phyloP scores from a whole-genome alignment of 129 eudicot genomes.

The Apium graveolens region DNA sequence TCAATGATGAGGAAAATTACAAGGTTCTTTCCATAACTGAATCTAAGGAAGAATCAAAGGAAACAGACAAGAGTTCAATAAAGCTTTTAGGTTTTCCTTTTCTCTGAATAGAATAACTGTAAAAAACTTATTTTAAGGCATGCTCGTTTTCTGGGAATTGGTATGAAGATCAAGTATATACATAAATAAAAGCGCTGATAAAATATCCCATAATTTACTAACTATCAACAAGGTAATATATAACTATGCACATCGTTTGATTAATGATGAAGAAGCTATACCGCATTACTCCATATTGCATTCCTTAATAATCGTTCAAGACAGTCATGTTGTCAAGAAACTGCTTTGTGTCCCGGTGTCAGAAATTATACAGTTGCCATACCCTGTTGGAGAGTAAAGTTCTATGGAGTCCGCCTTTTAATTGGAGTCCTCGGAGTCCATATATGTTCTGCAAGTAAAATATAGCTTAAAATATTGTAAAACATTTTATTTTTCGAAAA shows the following conservation, averaged over 20 bases:
- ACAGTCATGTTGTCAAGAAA: background rate
- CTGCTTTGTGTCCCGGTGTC: background rate
- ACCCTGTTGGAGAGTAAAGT: no score
- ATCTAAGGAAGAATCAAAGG: background rate
- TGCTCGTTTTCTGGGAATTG: no score
- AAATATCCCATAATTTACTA: background rate
- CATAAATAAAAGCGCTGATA: slow-evolving; percentile 1
- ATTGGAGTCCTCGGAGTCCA: no score
- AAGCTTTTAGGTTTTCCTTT: background rate
- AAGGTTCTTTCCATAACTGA: slow-evolving; percentile 4
- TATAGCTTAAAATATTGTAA: no score
- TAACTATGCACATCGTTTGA: background rate
- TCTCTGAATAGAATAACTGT: background rate
- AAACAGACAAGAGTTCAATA: background rate
- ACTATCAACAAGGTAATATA: no score
- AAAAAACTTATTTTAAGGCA: no score
- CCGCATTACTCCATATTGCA: slow-evolving; percentile 18
- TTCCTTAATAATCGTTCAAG: slow-evolving; percentile 17
- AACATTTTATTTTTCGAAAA: no score
- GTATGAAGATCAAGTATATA: background rate
- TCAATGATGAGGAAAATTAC: background rate
- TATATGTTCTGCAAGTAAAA: no score
- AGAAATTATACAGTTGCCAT: no score
- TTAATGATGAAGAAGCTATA: background rate
- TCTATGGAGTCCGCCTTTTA: no score